phyloP scores from a whole-genome alignment of 768 basidiomycete species.

The Chalciporus piperatus region DNA sequence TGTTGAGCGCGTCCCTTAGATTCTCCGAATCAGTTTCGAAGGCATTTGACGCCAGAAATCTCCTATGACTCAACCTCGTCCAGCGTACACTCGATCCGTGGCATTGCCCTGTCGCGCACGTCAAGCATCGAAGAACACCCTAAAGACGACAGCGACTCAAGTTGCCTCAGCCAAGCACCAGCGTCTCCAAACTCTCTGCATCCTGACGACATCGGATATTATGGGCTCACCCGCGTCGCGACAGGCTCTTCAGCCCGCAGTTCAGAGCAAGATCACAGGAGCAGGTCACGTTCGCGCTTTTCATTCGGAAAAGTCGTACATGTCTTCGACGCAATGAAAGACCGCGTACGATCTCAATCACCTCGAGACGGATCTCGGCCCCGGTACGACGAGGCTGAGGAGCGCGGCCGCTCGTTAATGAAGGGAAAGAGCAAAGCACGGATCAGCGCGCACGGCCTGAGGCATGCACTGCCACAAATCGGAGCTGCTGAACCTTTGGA shows the following conservation, averaged over 20 bases:
- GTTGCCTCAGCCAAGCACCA: conserved; percentile 8
- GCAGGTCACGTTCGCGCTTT: conserved; percentile 45
- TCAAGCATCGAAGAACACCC: conserved; percentile 43
- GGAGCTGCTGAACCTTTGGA: conserved; percentile 30
- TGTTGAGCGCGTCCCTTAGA: conserved; percentile 7
- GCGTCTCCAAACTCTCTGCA: not conserved
- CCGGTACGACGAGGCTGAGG: conserved; percentile 7
- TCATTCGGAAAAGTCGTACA: conserved; percentile 52
- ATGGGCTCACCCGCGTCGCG: conserved; percentile 15
- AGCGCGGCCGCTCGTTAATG: conserved; percentile 29
- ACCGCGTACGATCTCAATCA: conserved; percentile 48
- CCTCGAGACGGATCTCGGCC: conserved; percentile 21
- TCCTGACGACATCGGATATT: conserved; percentile 8
- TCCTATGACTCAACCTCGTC: conserved; percentile 8
- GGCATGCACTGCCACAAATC: conserved; percentile 20
- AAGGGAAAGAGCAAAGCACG: conserved; percentile 31
- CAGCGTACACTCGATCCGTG: conserved; percentile 6
- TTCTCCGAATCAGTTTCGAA: conserved; percentile 3
- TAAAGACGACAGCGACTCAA: conserved; percentile 28
- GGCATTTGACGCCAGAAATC: conserved; percentile 1
- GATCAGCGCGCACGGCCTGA: not conserved
- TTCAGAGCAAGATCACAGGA: conserved; percentile 26
- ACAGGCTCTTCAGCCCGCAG: conserved; percentile 16
- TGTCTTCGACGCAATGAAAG: conserved; percentile 43
- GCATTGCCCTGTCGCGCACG: conserved; percentile 32